Conservation (phyloP, 768 basidiomycete genomes). For the Mycena albidolilacea region DNA sequence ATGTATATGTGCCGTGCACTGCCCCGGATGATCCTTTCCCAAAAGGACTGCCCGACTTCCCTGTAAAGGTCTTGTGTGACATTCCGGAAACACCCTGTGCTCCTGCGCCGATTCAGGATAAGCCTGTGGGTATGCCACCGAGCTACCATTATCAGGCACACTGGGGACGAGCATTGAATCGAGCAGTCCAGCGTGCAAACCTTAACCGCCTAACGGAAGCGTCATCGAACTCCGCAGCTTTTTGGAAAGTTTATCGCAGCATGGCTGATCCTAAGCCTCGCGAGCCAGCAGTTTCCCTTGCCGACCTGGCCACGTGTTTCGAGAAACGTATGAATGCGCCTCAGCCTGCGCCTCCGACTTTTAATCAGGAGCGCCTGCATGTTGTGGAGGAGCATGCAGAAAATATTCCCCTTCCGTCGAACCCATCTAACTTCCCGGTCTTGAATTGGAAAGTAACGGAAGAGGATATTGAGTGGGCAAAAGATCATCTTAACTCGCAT, state of each 20-base stretch:
- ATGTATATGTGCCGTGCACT: neutral
- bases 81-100: neutral
- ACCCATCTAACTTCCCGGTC: too few relatives aligned
- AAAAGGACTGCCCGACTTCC: neutral
- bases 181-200: neutral
- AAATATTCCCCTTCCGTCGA: conserved; percentile 11
- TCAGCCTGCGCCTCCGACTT: neutral
- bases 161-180: neutral
- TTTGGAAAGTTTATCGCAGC: conserved; percentile 6
- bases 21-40: too few relatives aligned
- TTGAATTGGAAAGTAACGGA: too few relatives aligned
- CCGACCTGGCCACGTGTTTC: conserved; percentile 9
- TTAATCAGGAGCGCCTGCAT: neutral
- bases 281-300: neutral
- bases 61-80: neutral
- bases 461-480: conserved; percentile 18
- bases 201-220: conserved; percentile 1
- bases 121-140: neutral
- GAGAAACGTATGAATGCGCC: conserved; percentile 13
- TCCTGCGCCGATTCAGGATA: neutral
- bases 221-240: conserved; percentile 19
- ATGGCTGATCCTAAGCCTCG: neutral
- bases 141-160: neutral
- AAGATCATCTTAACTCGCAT: conserved; percentile 11
- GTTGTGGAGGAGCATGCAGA: neutral